phyloP scores from a whole-genome alignment of 805 yeast species.

The Zygosaccharomyces bailii region DNA sequence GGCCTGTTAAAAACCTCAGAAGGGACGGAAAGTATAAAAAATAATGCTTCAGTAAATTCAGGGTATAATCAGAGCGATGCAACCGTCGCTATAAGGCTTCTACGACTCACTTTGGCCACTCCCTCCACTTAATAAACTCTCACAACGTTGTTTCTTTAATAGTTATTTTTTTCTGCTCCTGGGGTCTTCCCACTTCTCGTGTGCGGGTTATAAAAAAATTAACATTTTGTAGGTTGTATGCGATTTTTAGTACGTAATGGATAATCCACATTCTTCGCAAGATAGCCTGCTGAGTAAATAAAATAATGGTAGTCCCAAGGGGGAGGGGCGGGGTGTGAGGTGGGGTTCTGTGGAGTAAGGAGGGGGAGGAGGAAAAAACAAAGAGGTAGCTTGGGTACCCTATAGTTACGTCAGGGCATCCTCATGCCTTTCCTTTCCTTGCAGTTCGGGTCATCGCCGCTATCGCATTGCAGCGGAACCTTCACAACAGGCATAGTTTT shows the following conservation, averaged over 20 bases:
- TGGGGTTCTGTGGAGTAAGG: neutral
- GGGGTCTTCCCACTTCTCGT: neutral
- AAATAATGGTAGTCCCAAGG: neutral
- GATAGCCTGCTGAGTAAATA: neutral
- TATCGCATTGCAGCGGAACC: too few species aligned
- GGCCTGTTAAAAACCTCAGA: neutral
- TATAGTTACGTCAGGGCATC: too few species aligned
- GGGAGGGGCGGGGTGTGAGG: neutral
- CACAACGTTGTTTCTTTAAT: slow-evolving; percentile 1
- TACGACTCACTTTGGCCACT: neutral
- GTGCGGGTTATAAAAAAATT: neutral
- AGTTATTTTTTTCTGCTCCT: neutral
- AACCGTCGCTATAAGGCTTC: neutral
- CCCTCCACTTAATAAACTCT: neutral
- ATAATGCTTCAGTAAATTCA: neutral
- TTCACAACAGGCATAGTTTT: neutral
- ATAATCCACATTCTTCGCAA: neutral
- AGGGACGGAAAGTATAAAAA: neutral
- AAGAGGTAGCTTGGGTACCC: too few species aligned
- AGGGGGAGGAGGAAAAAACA: neutral
- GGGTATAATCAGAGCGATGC: neutral
- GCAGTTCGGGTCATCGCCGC: too few species aligned
- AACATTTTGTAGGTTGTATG: neutral
- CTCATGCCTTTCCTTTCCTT: too few species aligned
- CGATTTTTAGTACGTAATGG: neutral